Evolutionary conservation across 2,329 filamentous ascomycete species (phyloP).

Genomic region (Talaromyces atroroseus): DNA sequence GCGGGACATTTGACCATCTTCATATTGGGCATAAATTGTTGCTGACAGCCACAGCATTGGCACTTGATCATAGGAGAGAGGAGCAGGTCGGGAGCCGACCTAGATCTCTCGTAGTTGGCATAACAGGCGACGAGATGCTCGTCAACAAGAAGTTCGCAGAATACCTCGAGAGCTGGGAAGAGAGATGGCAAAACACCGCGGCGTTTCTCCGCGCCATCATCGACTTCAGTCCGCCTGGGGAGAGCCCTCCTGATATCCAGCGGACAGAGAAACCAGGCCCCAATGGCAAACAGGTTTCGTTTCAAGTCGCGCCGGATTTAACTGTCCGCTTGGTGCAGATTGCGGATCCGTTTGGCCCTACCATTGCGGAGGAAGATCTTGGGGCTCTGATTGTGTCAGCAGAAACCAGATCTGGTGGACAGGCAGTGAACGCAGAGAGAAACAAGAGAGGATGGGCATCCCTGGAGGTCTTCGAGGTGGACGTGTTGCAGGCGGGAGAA

Average conservation of each 20-base stretch:
- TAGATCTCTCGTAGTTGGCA: conserved; percentile 69
- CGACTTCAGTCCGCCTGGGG: conserved; percentile 51
- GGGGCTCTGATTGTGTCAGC: conserved; percentile 78
- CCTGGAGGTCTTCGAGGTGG: conserved; percentile 80
- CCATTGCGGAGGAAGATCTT: conserved; percentile 73
- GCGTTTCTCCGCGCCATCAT: conserved; percentile 62
- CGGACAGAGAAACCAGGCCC: conserved; percentile 31
- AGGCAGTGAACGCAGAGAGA: conserved; percentile 80
- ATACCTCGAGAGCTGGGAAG: conserved; percentile 72
- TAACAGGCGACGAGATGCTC: conserved; percentile 81
- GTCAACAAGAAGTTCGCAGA: conserved; percentile 84
- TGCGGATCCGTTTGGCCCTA: conserved; percentile 83
- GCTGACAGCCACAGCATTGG: conserved; percentile 75
- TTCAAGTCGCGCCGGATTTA: conserved; percentile 56
- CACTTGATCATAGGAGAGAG: conserved; percentile 51
- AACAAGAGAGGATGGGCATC: conserved; percentile 67
- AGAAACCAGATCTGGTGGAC: conserved; percentile 79
- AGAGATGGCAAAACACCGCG: conserved; percentile 63
- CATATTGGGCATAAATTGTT: conserved; percentile 96
- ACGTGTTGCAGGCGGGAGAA: conserved; percentile 70
- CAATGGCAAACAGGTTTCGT: conserved; percentile 35
- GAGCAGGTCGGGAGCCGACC: conserved; percentile 28
- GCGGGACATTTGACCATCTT: conserved; percentile 93
- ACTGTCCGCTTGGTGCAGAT: conserved; percentile 76
- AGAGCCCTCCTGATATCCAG: conserved; percentile 27